Evolutionary conservation across 2,329 filamentous ascomycete genomes (phyloP).

Genomic region (Didymella sp.): DNA sequence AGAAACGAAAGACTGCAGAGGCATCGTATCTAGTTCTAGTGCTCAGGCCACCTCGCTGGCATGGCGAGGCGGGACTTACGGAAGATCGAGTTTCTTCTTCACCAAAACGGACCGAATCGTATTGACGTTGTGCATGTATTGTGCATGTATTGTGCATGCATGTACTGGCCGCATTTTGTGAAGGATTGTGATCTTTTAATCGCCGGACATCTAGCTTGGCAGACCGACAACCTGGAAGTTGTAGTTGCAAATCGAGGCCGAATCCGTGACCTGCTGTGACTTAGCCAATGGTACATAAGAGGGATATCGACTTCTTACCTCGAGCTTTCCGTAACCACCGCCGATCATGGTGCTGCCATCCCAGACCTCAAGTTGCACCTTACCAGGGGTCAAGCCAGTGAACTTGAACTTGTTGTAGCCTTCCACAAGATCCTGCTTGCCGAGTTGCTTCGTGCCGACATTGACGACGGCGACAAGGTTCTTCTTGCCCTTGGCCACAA

Average conservation of each 20-base stretch:
- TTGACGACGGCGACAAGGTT: constrained; percentile 35
- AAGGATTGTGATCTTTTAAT: no score
- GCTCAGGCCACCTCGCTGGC: neutral
- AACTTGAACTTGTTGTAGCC: constrained; percentile 37
- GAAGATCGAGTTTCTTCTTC: neutral
- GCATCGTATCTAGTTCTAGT: neutral
- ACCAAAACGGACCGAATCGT: constrained; percentile 2
- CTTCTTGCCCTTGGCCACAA: constrained; percentile 23
- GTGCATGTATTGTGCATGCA: no score
- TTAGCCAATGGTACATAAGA: neutral
- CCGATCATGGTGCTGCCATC: constrained; percentile 9
- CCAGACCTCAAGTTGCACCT: constrained; percentile 32
- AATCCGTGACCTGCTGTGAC: neutral
- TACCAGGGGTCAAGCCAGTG: constrained; percentile 25
- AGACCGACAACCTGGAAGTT: constrained; percentile 13
- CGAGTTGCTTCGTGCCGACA: constrained; percentile 26
- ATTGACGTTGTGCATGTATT: neutral
- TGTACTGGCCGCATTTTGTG: neutral
- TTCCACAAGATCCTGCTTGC: constrained; percentile 17
- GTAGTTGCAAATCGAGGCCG: constrained; percentile 9
- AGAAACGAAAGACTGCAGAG: neutral
- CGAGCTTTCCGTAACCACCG: constrained; percentile 23
- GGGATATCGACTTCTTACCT: neutral
- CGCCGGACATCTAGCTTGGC: neutral
- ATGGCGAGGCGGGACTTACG: neutral